A percentile compares a stretch with the other conserved stretches of the same genome.
Conservation (phyloP, 2,329 filamentous ascomycete species). For the Fusarium albosuccineum region DNA sequence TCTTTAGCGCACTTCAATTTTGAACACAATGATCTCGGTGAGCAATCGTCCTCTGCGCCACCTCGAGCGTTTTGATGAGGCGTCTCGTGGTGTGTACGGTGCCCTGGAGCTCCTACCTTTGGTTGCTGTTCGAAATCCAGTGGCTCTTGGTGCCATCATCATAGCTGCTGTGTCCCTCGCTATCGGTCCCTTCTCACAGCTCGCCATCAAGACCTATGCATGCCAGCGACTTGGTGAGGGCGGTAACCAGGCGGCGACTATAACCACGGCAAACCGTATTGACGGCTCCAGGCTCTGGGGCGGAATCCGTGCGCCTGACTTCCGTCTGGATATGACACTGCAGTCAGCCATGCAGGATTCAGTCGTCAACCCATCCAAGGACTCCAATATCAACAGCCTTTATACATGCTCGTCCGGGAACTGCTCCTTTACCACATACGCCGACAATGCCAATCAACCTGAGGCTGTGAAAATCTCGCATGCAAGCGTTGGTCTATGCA, state of each 20-base stretch:
- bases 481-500: too few species aligned
- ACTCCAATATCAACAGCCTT: not conserved
- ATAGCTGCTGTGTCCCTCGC: slow-evolving; percentile 9
- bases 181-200: slow-evolving; percentile 9
- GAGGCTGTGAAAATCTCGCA: too few species aligned
- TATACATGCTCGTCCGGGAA: slow-evolving; percentile 6
- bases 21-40: not conserved
- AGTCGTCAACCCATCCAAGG: slow-evolving; percentile 5
- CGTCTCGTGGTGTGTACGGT: too few species aligned
- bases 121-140: slow-evolving; percentile 1
- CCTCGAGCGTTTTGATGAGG: too few species aligned
- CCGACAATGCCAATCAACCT: too few species aligned
- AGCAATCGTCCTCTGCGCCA: slow-evolving; percentile 8
- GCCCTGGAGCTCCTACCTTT: slow-evolving; percentile 4
- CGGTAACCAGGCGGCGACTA: too few species aligned
- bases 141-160: slow-evolving; percentile 9
- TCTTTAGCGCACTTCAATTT: too few species aligned
- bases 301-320: not conserved
- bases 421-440: not conserved
- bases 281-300: too few species aligned
- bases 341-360: slow-evolving; percentile 9
- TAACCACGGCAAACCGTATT: too few species aligned
- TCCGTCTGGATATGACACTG: not conserved
- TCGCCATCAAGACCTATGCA: slow-evolving; percentile 1
- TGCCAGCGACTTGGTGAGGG: not conserved